Evolutionary conservation across 2,329 filamentous ascomycete genomes (phyloP), one percentile per base, ranked within the genome.

Genomic region (Xylariaceae sp.): DNA sequence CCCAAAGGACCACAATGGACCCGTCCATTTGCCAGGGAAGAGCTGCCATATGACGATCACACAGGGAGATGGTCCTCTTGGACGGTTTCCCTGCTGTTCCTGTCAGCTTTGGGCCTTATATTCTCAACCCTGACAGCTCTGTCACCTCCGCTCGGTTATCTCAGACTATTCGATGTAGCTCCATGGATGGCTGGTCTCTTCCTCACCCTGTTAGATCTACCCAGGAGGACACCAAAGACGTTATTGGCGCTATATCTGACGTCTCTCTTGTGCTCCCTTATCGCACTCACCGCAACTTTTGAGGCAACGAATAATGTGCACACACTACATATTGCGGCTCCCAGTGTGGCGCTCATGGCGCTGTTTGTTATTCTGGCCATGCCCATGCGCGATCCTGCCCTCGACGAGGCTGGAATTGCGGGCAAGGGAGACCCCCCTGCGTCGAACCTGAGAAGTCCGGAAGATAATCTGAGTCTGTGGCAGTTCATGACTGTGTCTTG

Each of bases 401-500:
- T 85, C 3, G 72, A 78, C 18, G 72, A 67, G 3, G 68, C 77
- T 8, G 79, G 78, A 0, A 89, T 92, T 53, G 83, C 84, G 48
- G 70, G 72, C 15, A 75, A 81, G 1, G 83, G 79, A 49, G 72
- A 76, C 16, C 59, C 70, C 4, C 83, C 88, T 1, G 84, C 78
- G 0, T 76, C 72, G 2, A 69, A 76, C 2, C 72, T 88, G n/a
- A 85, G 89, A 51, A 83, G 80, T 36, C 77, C 91, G 0, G 91
- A 96, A 68, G 91, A 96, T 62, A 84, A 87, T 58, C 68, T 95
- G 21, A 87, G 80, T 0, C 74, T 92, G 0, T 91, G 89, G 80
- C 87, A 92, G 61, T 96, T 89, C 71, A 87, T 92, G 81, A 86
- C 83, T 5, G 86, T 95, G 26, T 88, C 83, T 0, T 96, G 91